Evolutionary conservation across 306 rosid species (phyloP).

Genomic region (Erythrophleum fordii): DNA sequence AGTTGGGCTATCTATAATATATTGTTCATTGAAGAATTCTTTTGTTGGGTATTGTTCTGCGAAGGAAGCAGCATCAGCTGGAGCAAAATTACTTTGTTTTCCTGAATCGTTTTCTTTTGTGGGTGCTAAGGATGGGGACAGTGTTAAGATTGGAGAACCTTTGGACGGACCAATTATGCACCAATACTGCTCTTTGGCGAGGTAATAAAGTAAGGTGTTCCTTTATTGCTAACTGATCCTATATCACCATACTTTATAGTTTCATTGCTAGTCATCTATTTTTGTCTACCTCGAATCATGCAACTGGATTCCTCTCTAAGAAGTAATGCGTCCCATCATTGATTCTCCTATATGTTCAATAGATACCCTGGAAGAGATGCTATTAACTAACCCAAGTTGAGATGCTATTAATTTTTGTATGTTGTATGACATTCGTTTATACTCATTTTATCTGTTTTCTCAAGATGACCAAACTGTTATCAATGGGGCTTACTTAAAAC

Average conservation of each 20-base stretch:
- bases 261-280: neutral
- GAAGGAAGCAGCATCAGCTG: slow-evolving; percentile 93
- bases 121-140: slow-evolving; percentile 81
- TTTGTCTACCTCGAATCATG: neutral
- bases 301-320: neutral
- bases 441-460: neutral
- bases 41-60: slow-evolving; percentile 29
- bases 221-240: neutral
- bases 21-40: neutral
- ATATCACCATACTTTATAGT: neutral
- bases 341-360: neutral
- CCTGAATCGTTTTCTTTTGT: slow-evolving; percentile 87
- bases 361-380: neutral
- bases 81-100: slow-evolving; percentile 83
- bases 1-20: neutral
- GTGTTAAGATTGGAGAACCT: slow-evolving; percentile 72
- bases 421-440: neutral
- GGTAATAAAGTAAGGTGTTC: slow-evolving; percentile 46
- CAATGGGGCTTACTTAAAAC: slow-evolving; percentile 4
- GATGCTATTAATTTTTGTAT: neutral
- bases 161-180: slow-evolving; percentile 79
- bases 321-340: neutral
- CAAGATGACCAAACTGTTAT: neutral
- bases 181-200: slow-evolving; percentile 84
- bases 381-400: neutral